Base-by-base conservation (phyloP, 164 flowering plant species). In the Macadamia integrifolia region DNA sequence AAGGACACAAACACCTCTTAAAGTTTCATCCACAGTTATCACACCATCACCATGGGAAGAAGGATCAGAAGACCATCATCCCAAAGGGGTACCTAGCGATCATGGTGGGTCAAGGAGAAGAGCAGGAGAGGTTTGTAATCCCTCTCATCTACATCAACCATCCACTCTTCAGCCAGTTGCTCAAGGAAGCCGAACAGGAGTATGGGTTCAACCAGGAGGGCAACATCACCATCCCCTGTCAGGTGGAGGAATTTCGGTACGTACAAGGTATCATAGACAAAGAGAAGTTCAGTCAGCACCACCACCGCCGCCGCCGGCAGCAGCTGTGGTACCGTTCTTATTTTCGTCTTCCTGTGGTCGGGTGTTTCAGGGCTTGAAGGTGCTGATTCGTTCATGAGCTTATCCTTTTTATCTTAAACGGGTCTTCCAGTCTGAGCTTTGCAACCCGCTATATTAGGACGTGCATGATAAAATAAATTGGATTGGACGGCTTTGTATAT, bases 171-270 rank as follows among this genome's bases (percentile, higher is more conserved):
- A 72, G 80, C 78, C 82, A 80, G 72, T 76, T 90, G 60, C 67
- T 90, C 66, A 83, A 90, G 58, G 93, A 82, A 58, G 96, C 96
- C 3, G 96, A 90, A 60, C 86, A 90, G 23, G 96, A 85, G 71
- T 90, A 84, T 60, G 96, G 96, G 15, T 90, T 88, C 69, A 85
- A 81, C 44, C 96, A 90, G 66, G 82, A 87, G 70, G 91, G 93
- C 0, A 77, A 90, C 17, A 81, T 90, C 66, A 84, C 77, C 44
- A 87, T 90, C 64, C 96, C 96, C 71, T 90, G 96, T 67, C 84
- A 84, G 35, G 91, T 90, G 5, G 86, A 79, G 48, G 80, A 87
- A 65, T 90, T 90, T 75, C 75, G 80, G 31, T 66, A 83, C 68
- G 89, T 90, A 14, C 85, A 73, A 32, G 83, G 85, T 13, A 58